Conservation (phyloP, 2,329 filamentous ascomycete genomes). For the Hypoxylon sp. region DNA sequence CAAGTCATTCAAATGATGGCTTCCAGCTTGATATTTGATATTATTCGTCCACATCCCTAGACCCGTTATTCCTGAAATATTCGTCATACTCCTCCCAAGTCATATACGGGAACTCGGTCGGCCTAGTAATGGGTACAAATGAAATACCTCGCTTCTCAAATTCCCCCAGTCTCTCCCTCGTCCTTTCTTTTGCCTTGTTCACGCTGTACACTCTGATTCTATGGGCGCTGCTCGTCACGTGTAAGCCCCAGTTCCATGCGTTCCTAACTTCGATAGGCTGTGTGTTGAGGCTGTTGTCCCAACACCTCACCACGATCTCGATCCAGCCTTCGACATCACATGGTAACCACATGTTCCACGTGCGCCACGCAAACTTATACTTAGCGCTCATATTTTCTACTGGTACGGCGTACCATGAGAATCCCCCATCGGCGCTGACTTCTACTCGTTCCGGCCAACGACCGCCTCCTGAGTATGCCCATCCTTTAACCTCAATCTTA, state of each 20-base stretch:
- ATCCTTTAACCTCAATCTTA: constrained; percentile 69
- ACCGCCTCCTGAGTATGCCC: constrained; percentile 72
- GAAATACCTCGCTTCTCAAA: constrained; percentile 65
- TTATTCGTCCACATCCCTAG: constrained; percentile 48
- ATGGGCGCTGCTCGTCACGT: constrained; percentile 75
- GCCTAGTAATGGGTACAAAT: constrained; percentile 67
- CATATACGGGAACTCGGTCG: constrained; percentile 48
- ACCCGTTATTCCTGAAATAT: constrained; percentile 46
- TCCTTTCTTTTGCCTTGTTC: constrained; percentile 66
- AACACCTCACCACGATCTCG: constrained; percentile 71
- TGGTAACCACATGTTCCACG: constrained; percentile 74
- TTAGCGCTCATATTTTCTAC: constrained; percentile 73
- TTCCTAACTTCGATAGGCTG: constrained; percentile 69
- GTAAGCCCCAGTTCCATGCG: constrained; percentile 76
- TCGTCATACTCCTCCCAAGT: constrained; percentile 49
- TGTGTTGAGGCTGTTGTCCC: constrained; percentile 74
- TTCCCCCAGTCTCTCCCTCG: constrained; percentile 64
- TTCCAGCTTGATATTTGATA: not conserved
- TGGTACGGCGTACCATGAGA: constrained; percentile 75
- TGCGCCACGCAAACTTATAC: constrained; percentile 74
- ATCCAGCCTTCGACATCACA: constrained; percentile 74
- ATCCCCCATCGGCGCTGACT: constrained; percentile 74
- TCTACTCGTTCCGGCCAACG: constrained; percentile 75
- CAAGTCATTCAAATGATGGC: not conserved
- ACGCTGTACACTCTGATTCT: constrained; percentile 74